Base-by-base conservation (phyloP, 2,329 filamentous ascomycete species). In the Ceratocystis colombiana region DNA sequence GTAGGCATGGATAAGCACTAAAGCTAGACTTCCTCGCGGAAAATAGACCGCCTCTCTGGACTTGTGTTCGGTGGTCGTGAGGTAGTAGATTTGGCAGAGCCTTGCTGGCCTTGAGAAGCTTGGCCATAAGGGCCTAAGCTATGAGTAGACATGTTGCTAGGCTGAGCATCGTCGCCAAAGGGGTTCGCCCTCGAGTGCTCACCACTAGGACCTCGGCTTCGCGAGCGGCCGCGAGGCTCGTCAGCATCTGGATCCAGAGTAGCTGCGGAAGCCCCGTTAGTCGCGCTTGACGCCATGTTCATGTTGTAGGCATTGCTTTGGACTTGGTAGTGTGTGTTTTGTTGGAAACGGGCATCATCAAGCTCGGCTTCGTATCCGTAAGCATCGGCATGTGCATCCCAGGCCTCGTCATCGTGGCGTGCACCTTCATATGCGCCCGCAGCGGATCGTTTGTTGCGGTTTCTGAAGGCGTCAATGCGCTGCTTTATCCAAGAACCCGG, bases 401-500 rank as follows among this genome's bases (percentile, higher is more conserved):
- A 96, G 1, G 89, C 89, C 72, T 92, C 89, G 73, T 95, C 90
- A 59, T 90, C 75, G 68, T 74, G 76, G 55, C 75, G 74, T 5
- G 76, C 73, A 4, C 81, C 77, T 71, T 91, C 88, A 77, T 90
- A 91, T 61, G 87, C 86, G 70, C 88, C 89, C 1, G 82, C 79
- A 0, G 88, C 87, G 48, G 83, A 84, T 64, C 86, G 83, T 70
- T 79, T 83, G 74, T 85, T 84, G 71, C 84, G 79, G 74, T 85
- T 85, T 74, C 84, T 84, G 73, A 93, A 78, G 45, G 80, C 78
- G 72, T 79, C 78, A 69, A 88, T 73, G 70, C 85, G 84, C 73
- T 87, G 83, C 72, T 83, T 84, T 75, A 94, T 73, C 88, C 89
- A 94, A 73, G 87, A 88, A 68, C 83, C 74, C 68, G 91, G 76